Evolutionary conservation across 1,284 basidiomycete species (phyloP).

Genomic region (Sparassis latifolia): DNA sequence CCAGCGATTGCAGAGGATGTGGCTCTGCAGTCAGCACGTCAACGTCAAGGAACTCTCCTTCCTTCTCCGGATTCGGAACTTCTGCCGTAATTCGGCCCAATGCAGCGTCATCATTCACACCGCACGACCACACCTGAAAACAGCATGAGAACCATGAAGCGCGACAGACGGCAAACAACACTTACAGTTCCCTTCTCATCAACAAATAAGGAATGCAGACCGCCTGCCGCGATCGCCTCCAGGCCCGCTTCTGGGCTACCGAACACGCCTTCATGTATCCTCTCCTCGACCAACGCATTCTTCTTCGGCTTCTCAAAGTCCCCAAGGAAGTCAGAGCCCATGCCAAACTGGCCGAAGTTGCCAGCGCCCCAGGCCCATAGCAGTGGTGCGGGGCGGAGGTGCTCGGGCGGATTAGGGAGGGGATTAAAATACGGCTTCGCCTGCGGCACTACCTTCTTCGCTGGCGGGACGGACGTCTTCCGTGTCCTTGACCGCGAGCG

Average conservation of each 20-base stretch:
- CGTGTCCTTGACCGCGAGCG: constrained; percentile 1
- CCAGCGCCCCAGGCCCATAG: constrained; percentile 83
- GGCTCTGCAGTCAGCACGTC: constrained; percentile 77
- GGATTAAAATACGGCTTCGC: constrained; percentile 52
- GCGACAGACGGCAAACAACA: constrained; percentile 10
- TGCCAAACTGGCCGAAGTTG: constrained; percentile 85
- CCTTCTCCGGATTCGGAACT: constrained; percentile 18
- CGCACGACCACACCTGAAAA: constrained; percentile 75
- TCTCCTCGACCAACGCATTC: constrained; percentile 59
- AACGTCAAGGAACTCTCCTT: constrained; percentile 48
- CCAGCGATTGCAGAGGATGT: constrained; percentile 62
- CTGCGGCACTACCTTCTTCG: constrained; percentile 28
- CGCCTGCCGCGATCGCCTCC: constrained; percentile 71
- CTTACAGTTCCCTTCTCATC: constrained; percentile 80
- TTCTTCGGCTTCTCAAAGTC: constrained; percentile 69
- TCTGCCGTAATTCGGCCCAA: constrained; percentile 62
- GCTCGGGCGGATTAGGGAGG: constrained; percentile 45
- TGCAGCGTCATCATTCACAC: constrained; percentile 88
- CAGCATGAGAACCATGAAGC: constrained; percentile 1
- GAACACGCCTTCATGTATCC: constrained; percentile 57
- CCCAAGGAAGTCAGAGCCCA: constrained; percentile 61
- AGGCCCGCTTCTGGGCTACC: constrained; percentile 68
- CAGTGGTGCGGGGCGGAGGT: constrained; percentile 26
- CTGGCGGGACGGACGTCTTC: constrained; percentile 10
- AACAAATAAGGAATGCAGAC: constrained; percentile 78